These are phyloP conservation scores for Backusella australiensis DNA, from an alignment of 192 early-diverging fungal species.

Conservation along the genomic window DNA sequence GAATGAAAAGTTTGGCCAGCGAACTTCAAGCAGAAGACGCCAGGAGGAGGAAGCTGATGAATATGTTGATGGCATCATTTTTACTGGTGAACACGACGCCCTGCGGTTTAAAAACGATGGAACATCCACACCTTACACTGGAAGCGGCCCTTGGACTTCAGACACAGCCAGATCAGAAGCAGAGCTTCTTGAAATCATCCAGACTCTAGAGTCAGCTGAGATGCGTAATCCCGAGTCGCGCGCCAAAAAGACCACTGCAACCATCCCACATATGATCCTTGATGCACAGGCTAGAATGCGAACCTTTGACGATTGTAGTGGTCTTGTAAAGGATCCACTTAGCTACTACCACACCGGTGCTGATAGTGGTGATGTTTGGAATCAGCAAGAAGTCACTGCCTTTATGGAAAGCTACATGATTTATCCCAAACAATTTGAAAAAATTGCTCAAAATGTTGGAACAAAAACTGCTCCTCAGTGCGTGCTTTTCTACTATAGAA, in stretches of 20 bases:
- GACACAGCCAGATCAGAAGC: constrained; percentile 79
- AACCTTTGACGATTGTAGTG: constrained; percentile 60
- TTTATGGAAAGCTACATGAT: constrained; percentile 67
- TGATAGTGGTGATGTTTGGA: constrained; percentile 63
- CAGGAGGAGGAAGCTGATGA: constrained; percentile 23
- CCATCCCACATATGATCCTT: constrained; percentile 71
- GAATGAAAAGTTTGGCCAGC: constrained; percentile 17
- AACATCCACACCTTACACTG: constrained; percentile 22
- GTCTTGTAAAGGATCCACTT: constrained; percentile 55
- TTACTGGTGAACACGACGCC: constrained; percentile 23
- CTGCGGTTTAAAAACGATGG: constrained; percentile 23
- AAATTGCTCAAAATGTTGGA: constrained; percentile 61
- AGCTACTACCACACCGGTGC: constrained; percentile 58
- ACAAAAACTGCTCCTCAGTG: constrained; percentile 69
- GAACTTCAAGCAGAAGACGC: constrained; percentile 4
- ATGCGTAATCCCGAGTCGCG: constrained; percentile 70
- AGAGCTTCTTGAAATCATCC: constrained; percentile 73
- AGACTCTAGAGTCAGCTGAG: constrained; percentile 66
- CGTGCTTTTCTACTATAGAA: constrained; percentile 76
- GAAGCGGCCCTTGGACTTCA: constrained; percentile 49
- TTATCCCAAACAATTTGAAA: constrained; percentile 76
- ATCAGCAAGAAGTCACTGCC: constrained; percentile 56
- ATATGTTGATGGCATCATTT: constrained; percentile 20
- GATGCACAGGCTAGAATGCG: constrained; percentile 52
- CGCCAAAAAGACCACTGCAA: constrained; percentile 68